Evolutionary conservation across 495 filamentous ascomycete genomes (phyloP).

Genomic region (Hypoxylon lienhwacheense): DNA sequence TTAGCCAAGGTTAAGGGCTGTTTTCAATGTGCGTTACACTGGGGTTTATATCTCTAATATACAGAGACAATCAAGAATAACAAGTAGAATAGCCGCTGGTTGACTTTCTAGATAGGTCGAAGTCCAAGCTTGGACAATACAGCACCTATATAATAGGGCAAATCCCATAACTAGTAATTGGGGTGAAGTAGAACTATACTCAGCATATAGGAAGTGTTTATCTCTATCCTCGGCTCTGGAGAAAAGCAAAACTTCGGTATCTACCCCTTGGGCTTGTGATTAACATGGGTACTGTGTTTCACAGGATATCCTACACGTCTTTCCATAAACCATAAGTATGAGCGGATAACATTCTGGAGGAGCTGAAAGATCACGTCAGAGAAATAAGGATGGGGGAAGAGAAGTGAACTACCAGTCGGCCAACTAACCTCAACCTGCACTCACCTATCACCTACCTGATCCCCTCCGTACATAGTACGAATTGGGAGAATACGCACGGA

Average conservation of each 20-base stretch:
- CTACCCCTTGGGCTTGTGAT: background rate
- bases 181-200: slow-evolving; percentile 8
- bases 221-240: slow-evolving; percentile 20
- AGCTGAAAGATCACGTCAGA: slow-evolving; percentile 11
- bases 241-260: slow-evolving; percentile 14
- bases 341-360: slow-evolving; percentile 4
- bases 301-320: slow-evolving; percentile 8
- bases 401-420: background rate
- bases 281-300: slow-evolving; percentile 26
- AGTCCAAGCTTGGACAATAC: background rate
- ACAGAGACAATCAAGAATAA: background rate
- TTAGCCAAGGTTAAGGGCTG: slow-evolving; percentile 3
- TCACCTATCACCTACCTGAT: background rate
- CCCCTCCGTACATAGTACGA: no score
- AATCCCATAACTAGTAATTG: background rate
- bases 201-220: background rate
- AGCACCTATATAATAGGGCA: slow-evolving; percentile 16
- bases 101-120: background rate
- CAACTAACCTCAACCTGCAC: slow-evolving; percentile 4
- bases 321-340: slow-evolving; percentile 11
- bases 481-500: no score
- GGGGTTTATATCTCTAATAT: slow-evolving; percentile 5
- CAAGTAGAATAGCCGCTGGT: background rate
- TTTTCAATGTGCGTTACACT: slow-evolving; percentile 4
- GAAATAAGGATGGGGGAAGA: background rate